A percentile compares a stretch with the other conserved stretches of the same genome.
Evolutionary conservation across 1,284 basidiomycete species (phyloP).

Genomic region (Ustilago cynodontis): DNA sequence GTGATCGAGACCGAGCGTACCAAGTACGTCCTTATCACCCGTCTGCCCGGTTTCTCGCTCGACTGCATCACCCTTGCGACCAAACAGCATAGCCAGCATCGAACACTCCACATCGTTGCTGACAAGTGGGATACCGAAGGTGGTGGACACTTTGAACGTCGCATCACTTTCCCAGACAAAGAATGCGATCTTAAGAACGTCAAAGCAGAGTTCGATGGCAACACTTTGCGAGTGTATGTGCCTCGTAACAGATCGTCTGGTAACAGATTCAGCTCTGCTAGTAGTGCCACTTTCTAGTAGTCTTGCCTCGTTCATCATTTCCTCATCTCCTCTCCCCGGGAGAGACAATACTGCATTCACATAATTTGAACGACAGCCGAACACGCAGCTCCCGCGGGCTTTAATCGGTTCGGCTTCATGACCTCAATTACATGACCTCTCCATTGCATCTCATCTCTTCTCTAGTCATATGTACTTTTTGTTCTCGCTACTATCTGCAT

Average conservation of each 20-base stretch:
- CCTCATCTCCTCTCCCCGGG: no score
- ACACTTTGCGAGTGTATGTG: constrained; percentile 43
- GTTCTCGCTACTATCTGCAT: not conserved
- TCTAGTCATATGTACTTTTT: constrained; percentile 14
- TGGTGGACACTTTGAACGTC: constrained; percentile 62
- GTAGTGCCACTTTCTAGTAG: constrained; percentile 70
- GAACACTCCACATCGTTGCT: constrained; percentile 64
- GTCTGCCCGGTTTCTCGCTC: constrained; percentile 62
- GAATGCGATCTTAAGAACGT: constrained; percentile 56
- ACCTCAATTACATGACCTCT: not conserved
- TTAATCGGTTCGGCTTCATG: not conserved
- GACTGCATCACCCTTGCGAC: constrained; percentile 65
- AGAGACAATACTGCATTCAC: not conserved
- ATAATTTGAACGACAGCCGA: constrained; percentile 62
- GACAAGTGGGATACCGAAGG: constrained; percentile 61
- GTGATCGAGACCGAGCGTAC: constrained; percentile 48
- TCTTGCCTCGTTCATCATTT: constrained; percentile 69
- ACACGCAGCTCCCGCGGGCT: no score
- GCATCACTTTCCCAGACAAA: constrained; percentile 60
- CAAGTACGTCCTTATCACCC: constrained; percentile 46
- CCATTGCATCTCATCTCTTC: not conserved
- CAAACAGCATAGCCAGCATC: constrained; percentile 59
- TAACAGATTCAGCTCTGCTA: constrained; percentile 37
- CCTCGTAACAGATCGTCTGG: constrained; percentile 19
- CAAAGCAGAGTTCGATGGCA: constrained; percentile 59